Conservation (phyloP, 2,329 filamentous ascomycete species). For the Penicillium glabrum region DNA sequence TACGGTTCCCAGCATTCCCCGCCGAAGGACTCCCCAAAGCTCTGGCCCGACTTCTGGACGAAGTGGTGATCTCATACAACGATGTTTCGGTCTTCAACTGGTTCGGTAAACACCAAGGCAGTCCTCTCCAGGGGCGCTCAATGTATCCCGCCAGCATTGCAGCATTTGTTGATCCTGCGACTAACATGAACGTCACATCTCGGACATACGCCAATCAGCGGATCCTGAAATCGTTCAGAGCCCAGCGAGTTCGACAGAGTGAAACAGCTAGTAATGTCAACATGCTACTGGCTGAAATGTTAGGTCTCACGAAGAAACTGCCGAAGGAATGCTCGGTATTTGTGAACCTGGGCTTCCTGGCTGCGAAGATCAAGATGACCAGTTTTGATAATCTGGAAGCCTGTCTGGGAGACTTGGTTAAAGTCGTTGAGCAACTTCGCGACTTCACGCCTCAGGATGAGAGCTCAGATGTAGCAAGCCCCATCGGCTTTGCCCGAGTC, state of each 20-base stretch:
- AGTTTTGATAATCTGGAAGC: not conserved
- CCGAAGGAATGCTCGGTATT: not conserved
- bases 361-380: not conserved
- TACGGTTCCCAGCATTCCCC: slow-evolving; percentile 16
- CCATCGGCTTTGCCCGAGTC: not conserved
- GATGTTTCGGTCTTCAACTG: slow-evolving; percentile 12
- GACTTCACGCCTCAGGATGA: not conserved
- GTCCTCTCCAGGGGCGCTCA: not conserved
- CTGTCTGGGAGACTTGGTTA: not conserved
- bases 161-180: not conserved
- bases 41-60: slow-evolving; percentile 13
- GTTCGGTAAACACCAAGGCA: not conserved
- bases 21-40: slow-evolving; percentile 18
- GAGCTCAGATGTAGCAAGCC: not conserved
- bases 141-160: not conserved
- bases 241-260: not conserved
- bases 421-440: not conserved
- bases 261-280: not conserved
- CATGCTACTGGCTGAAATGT: not conserved
- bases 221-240: not conserved
- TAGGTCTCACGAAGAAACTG: not conserved
- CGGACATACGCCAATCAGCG: not conserved
- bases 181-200: not conserved
- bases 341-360: not conserved
- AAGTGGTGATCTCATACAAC: slow-evolving; percentile 16